These are phyloP conservation scores for Xylaria sp. DNA, from an alignment of 2,329 filamentous ascomycete species.

Conservation along the genomic window DNA sequence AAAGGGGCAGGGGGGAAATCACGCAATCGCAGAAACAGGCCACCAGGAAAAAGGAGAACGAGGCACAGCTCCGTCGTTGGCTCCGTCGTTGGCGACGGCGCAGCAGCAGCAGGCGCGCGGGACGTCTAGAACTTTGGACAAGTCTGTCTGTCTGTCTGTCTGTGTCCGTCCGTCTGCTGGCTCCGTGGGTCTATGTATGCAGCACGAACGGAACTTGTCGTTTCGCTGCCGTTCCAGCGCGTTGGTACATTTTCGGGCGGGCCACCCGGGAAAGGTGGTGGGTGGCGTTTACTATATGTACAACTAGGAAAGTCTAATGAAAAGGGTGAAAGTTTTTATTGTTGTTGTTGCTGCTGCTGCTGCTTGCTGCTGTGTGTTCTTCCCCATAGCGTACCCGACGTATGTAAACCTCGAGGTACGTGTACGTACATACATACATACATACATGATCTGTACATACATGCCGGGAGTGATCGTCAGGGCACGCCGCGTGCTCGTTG, in stretches of 20 bases:
- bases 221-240: background rate
- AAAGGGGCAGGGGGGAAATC: conserved; percentile 7
- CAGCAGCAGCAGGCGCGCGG: too few species aligned
- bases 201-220: background rate
- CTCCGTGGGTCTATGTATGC: background rate
- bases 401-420: background rate
- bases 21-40: conserved; percentile 15
- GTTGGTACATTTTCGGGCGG: too few species aligned
- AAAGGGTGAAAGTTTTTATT: background rate
- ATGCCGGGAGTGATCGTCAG: conserved; percentile 20
- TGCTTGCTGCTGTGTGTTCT: too few species aligned
- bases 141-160: background rate
- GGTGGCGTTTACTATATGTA: background rate
- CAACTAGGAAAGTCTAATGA: background rate
- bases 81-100: background rate
- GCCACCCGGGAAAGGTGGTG: background rate
- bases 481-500: conserved; percentile 16
- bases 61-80: background rate
- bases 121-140: too few species aligned
- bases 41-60: background rate
- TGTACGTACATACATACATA: too few species aligned
- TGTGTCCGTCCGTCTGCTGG: background rate
- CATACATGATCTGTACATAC: too few species aligned
- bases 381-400: too few species aligned
- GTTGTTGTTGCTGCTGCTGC: too few species aligned